Evolutionary conservation across 768 basidiomycete genomes (phyloP).

Genomic region (Baorangia bicolor): DNA sequence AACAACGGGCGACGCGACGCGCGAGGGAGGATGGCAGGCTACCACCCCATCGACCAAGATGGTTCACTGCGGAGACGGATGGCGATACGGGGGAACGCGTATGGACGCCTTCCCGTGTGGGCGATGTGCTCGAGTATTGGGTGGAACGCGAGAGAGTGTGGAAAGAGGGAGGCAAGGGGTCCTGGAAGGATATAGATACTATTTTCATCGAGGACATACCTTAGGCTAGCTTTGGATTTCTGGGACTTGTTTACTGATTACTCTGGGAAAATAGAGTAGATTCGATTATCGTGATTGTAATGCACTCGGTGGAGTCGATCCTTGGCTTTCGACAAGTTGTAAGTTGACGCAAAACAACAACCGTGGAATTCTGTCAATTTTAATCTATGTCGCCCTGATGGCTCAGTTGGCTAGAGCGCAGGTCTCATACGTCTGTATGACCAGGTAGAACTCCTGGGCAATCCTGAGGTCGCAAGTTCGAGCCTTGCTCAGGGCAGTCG

Average conservation of each 20-base stretch:
- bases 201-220: conserved; percentile 74
- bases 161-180: conserved; percentile 33
- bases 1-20: conserved; percentile 66
- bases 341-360: no score
- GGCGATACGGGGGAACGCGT: conserved; percentile 87
- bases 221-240: conserved; percentile 1
- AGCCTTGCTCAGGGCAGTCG: conserved; percentile 51
- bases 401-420: conserved; percentile 57
- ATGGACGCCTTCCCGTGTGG: conserved; percentile 68
- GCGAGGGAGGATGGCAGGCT: conserved; percentile 72
- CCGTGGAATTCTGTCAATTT: background rate
- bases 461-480: conserved; percentile 65
- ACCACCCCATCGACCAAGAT: conserved; percentile 76
- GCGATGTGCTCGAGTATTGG: conserved; percentile 77
- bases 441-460: conserved; percentile 25
- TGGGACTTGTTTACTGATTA: background rate
- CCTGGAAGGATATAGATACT: conserved; percentile 70
- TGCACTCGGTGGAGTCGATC: background rate
- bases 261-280: conserved; percentile 6
- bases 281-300: background rate
- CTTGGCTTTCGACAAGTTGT: background rate
- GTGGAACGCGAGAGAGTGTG: conserved; percentile 67
- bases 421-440: conserved; percentile 48
- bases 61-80: conserved; percentile 84
- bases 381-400: conserved; percentile 40